These are phyloP conservation scores for Botrytis deweyae DNA, from an alignment of 2,329 filamentous ascomycete species.

Conservation along the genomic window DNA sequence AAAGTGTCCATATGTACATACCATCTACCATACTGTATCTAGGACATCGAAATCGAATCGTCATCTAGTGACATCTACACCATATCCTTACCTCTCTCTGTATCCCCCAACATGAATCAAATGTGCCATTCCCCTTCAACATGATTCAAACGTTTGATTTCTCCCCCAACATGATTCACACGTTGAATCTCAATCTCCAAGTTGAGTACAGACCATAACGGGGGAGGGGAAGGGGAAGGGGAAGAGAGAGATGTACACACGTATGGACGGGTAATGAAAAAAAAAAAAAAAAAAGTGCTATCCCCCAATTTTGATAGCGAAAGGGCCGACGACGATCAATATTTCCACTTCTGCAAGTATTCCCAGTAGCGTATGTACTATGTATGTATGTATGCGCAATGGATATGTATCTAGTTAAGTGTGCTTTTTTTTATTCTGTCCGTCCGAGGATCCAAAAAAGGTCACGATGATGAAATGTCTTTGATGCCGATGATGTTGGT, in stretches of 20 bases:
- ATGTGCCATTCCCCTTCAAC: neutral
- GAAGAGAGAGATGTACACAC: neutral
- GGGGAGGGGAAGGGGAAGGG: neutral
- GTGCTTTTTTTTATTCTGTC: neutral
- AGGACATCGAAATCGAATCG: neutral
- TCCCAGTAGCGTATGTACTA: neutral
- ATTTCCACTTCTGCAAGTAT: slow-evolving; percentile 9
- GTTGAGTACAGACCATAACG: neutral
- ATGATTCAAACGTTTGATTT: neutral
- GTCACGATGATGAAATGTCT: neutral
- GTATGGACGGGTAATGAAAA: neutral
- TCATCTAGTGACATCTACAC: neutral
- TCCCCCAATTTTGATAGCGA: neutral
- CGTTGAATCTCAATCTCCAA: neutral
- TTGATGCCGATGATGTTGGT: neutral
- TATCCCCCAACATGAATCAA: neutral
- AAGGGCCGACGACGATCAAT: slow-evolving; percentile 11
- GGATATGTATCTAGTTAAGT: neutral
- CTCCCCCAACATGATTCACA: neutral
- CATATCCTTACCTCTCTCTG: neutral
- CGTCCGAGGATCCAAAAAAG: neutral
- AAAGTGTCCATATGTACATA: neutral
- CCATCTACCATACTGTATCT: neutral
- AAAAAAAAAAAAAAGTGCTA: neutral
- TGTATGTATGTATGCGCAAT: neutral